Evolutionary conservation across 352 stramenopile species (phyloP), one percentile per base, ranked within the genome.

Genomic region (Phytophthora melonis): DNA sequence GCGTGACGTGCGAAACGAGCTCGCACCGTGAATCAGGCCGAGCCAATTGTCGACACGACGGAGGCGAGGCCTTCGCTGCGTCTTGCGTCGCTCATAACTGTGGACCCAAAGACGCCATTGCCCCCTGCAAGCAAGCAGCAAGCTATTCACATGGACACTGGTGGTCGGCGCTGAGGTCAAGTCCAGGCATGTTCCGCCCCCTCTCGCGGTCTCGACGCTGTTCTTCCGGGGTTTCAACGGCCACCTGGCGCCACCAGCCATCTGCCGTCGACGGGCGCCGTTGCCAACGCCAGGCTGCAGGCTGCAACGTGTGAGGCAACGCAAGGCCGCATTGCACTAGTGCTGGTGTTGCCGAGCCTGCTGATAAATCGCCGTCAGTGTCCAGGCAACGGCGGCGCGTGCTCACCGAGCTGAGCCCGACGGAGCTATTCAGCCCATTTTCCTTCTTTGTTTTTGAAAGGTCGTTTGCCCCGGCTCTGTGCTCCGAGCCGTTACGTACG

Each of bases 221-320:
- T 63, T 68, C 39, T 67, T 68, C 58, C 55, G 55, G 21, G 39
- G 47, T 66, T 66, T 66, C 65, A 66, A 72, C 65, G 65, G 49
- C 27, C 49, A 61, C 25, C 45, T 63, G 60, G 49, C 59, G 66
- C 45, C 66, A 69, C 27, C 41, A 14, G 30, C 36, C 18, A 73
- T 52, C 32, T 62, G 58, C 27, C n/a, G 30, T 41, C 39, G 58
- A 72, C 58, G 58, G 66, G 39, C 58, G 10, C 16, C 49, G 47
- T 72, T 72, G 58, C 45, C 56, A 63, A 58, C 58, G 43, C 54
- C n/a, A 54, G 47, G 41, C 41, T 49, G 14, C 41, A 49, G 41
- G 0, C n/a, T 54, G 47, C 11, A 54, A 54, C 47, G 18, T n/a
- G 47, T 65, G 43, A 49, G 41, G 25, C 43, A 64, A 65, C 54